A percentile compares a stretch with the other conserved stretches of the same genome.
phyloP scores from a whole-genome alignment of 2,329 filamentous ascomycete genomes.

The Aspergillus brasiliensis region DNA sequence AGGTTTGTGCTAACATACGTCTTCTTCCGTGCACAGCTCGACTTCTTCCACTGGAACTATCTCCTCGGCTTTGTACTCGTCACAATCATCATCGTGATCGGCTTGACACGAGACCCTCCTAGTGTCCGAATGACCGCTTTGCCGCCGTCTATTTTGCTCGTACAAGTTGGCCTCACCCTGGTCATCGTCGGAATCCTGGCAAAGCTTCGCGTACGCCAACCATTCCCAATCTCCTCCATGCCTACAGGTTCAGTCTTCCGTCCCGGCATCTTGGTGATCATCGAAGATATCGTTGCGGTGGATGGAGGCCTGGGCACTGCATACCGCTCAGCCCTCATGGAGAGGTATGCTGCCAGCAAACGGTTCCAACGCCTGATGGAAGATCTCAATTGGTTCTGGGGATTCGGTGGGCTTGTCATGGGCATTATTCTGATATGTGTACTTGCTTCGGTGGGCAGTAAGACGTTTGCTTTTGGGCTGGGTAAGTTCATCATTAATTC shows the following conservation, averaged over 20 bases:
- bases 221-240: background rate
- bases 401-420: background rate
- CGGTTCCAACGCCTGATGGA: background rate
- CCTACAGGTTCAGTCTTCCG: background rate
- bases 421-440: background rate
- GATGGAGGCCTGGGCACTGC: background rate
- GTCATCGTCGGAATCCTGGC: background rate
- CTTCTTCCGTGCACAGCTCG: background rate
- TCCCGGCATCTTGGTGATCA: background rate
- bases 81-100: conserved; percentile 1
- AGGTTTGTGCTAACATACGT: background rate
- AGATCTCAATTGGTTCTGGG: conserved; percentile 4
- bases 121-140: conserved; percentile 2
- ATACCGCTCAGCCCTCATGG: background rate
- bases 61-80: background rate
- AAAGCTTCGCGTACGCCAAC: background rate
- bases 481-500: background rate
- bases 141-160: conserved; percentile 2
- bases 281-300: conserved; percentile 7
- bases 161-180: conserved; percentile 1
- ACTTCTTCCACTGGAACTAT: conserved; percentile 11
- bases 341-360: background rate
- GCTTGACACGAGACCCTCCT: background rate
- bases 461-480: background rate
- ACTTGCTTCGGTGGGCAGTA: background rate